Conservation (phyloP, 192 early-diverging fungal genomes). For the Chytriomyces sp. region DNA sequence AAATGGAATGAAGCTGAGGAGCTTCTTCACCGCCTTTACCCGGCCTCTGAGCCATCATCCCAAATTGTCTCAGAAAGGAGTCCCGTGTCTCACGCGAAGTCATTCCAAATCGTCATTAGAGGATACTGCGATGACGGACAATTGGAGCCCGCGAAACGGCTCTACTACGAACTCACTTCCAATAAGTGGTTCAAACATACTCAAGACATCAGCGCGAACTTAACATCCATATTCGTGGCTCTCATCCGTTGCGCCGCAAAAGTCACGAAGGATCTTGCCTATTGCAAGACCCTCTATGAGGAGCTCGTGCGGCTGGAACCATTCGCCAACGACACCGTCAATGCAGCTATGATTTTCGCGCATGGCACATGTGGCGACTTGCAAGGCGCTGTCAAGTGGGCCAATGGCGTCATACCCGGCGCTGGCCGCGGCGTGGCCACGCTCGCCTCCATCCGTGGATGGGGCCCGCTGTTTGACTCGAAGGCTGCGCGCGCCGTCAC, state of each 20-base stretch:
- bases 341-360: constrained; percentile 24
- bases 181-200: not conserved
- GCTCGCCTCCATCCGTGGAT: not conserved
- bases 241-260: not conserved
- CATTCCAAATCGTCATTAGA: constrained; percentile 1
- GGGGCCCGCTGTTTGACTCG: not conserved
- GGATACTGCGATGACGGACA: not conserved
- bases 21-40: constrained; percentile 10
- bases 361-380: not conserved
- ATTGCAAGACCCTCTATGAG: not conserved
- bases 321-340: constrained; percentile 9
- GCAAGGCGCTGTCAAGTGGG: constrained; percentile 15
- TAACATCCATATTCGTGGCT: constrained; percentile 3
- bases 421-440: constrained; percentile 15
- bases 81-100: not conserved
- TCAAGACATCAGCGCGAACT: not conserved
- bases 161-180: not conserved
- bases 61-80: no score
- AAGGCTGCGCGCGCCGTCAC: not conserved
- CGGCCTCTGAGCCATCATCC: not conserved
- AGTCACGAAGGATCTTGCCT: not conserved
- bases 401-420: constrained; percentile 13
- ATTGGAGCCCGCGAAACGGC: not conserved
- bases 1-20: constrained; percentile 19
- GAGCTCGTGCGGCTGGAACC: not conserved